Evolutionary conservation across 768 basidiomycete species (phyloP).

Genomic region (Kwoniella shandongensis): DNA sequence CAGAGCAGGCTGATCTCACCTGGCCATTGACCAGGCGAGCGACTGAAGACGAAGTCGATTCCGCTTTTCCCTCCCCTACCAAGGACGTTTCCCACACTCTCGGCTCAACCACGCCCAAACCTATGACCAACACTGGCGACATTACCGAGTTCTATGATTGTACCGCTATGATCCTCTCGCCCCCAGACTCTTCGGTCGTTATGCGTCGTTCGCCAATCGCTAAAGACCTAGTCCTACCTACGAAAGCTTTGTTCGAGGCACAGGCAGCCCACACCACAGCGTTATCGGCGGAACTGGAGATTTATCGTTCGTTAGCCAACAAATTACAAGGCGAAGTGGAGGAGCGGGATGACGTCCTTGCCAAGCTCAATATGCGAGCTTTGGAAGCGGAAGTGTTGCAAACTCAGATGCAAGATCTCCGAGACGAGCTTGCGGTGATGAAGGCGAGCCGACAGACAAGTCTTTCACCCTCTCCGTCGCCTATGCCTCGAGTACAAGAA

Average conservation of each 20-base stretch:
- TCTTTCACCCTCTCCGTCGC: conserved; percentile 11
- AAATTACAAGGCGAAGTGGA: conserved; percentile 38
- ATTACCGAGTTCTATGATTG: conserved; percentile 43
- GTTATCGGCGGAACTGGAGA: conserved; percentile 27
- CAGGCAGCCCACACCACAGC: conserved; percentile 38
- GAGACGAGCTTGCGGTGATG: conserved; percentile 4
- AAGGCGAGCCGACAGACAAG: conserved; percentile 10
- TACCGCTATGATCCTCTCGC: conserved; percentile 26
- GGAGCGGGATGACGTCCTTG: conserved; percentile 38
- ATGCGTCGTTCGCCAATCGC: not conserved
- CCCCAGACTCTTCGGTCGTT: conserved; percentile 17
- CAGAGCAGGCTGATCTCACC: conserved; percentile 44
- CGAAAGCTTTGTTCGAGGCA: conserved; percentile 36
- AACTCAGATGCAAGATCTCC: conserved; percentile 22
- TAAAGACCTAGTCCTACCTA: conserved; percentile 26
- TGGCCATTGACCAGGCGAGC: conserved; percentile 35
- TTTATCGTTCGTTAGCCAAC: conserved; percentile 30
- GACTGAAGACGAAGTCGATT: conserved; percentile 6
- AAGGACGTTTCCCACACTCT: not conserved
- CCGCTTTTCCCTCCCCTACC: conserved; percentile 1
- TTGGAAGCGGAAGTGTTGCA: conserved; percentile 33
- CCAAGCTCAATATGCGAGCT: conserved; percentile 34
- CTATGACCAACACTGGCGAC: conserved; percentile 15
- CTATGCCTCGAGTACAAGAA: conserved; percentile 8
- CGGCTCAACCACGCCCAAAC: conserved; percentile 5